phyloP scores from a whole-genome alignment of 176 grass and related monocot genomes.

The Raddia guianensis region DNA sequence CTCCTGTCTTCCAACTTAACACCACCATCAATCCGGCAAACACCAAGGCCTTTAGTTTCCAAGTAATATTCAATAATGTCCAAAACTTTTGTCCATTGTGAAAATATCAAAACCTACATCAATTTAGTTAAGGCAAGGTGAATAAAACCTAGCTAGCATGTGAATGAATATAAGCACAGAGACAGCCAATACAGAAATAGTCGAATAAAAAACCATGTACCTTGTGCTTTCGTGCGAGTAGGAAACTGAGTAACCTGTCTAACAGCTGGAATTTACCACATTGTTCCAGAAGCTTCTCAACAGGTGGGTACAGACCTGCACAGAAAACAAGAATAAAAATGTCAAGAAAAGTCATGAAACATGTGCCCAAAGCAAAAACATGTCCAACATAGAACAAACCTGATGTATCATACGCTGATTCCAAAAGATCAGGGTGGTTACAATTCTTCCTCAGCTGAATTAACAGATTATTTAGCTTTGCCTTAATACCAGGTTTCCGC shows the following conservation, averaged over 20 bases:
- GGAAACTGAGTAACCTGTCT: conserved; percentile 61
- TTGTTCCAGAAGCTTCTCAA: conserved; percentile 75
- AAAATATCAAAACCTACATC: conserved; percentile 87
- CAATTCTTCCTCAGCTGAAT: conserved; percentile 92
- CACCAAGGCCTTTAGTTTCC: conserved; percentile 57
- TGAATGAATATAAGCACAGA: conserved; percentile 6
- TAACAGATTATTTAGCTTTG: conserved; percentile 82
- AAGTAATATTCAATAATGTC: conserved; percentile 91
- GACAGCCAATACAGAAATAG: conserved; percentile 13
- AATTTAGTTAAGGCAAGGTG: conserved; percentile 21
- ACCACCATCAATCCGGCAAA: conserved; percentile 89
- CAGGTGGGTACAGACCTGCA: conserved; percentile 74
- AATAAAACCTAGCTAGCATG: not conserved
- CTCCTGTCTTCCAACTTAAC: conserved; percentile 77
- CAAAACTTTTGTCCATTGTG: conserved; percentile 92
- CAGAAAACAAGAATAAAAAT: not conserved
- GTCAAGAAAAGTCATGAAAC: conserved; percentile 4
- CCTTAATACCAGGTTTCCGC: conserved; percentile 59
- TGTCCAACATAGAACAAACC: conserved; percentile 37
- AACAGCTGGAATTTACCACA: conserved; percentile 88
- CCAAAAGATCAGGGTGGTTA: conserved; percentile 82
- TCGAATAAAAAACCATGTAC: conserved; percentile 44
- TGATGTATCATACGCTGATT: conserved; percentile 56
- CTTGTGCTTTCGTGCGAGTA: conserved; percentile 79
- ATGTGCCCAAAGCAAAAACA: conserved; percentile 1